These are phyloP conservation scores for Rhodotorula kratochvilovae DNA, from an alignment of 768 basidiomycete genomes.

Conservation along the genomic window DNA sequence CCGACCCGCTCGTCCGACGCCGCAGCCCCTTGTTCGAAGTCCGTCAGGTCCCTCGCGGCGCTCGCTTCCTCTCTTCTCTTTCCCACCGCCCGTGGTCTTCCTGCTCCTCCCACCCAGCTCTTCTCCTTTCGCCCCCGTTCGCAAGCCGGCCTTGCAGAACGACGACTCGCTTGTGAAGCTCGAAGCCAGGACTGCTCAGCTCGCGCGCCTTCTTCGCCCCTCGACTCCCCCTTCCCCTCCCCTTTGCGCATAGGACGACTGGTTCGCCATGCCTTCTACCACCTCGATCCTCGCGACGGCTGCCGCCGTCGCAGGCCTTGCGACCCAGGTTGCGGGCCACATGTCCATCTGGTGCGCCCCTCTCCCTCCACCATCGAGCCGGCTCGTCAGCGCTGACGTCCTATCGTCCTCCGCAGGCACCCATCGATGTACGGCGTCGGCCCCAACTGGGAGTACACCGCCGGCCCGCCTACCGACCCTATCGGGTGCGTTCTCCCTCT, in stretches of 20 bases:
- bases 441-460: neutral
- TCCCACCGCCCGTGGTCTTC: neutral
- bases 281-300: neutral
- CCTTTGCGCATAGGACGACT: neutral
- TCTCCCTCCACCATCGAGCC: neutral
- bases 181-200: neutral
- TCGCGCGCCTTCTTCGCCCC: neutral
- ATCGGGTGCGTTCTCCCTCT: too few relatives aligned
- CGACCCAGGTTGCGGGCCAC: neutral
- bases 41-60: neutral
- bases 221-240: neutral
- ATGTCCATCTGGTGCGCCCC: constrained; percentile 3
- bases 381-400: neutral
- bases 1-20: too few relatives aligned
- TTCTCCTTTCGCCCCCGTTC: neutral
- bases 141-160: neutral
- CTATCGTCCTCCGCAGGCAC: neutral
- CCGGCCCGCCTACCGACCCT: neutral
- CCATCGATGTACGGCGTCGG: constrained; percentile 33
- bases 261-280: neutral
- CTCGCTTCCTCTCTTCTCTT: neutral
- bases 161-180: neutral
- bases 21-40: too few relatives aligned
- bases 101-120: neutral
- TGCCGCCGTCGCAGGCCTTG: neutral